Base-by-base conservation (phyloP, 2,329 filamentous ascomycete genomes). In the Botrytis medusae region DNA sequence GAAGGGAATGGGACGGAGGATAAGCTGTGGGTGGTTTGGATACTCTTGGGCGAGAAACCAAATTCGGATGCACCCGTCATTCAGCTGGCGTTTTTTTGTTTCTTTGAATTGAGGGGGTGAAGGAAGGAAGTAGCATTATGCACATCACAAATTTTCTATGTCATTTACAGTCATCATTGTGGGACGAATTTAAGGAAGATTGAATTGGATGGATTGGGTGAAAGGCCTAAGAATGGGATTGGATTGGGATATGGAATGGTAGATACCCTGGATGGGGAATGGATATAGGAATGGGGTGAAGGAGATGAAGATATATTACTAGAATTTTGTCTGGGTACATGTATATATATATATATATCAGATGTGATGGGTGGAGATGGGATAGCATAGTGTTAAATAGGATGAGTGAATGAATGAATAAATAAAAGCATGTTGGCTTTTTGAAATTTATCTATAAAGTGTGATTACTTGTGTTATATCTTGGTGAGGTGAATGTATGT, bases 41-140 rank as follows among this genome's bases (percentile, higher is more conserved):
- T 40, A 44, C 59, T 25, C 42, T 40, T 60, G 37, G 40, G 12
- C 14, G n/a, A 57, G 51, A 59, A 22, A 32, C n/a, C 62, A 32
- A 29, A 29, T 40, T 42, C 25, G 61, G 65, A 51, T 57, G 54
- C 46, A 54, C 25, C 65, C 40, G 48, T n/a, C 7, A 29, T 42
- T 72, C 70, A 74, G 70, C 70, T 71, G 59, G 69, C 59, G 69
- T 71, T 71, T 40, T 68, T 48, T 40, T 68, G 6, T 7, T n/a
- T 40, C 20, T 22, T 40, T 25, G 25, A 20, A 32, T n/a, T 40
- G 46, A 29, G 22, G 34, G 25, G 29, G 22, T 54, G 62, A 57
- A 18, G 62, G 61, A 5, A 46, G 40, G 18, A 25, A 42, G 16
- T 20, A 46, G 40, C n/a, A 34, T n/a, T n/a, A 61, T 61, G 25